Percentiles rank a stretch among this genome's conserved stretches.
Evolutionary conservation across 2,329 filamentous ascomycete species (phyloP).

Genomic region (Penicillium sp.): DNA sequence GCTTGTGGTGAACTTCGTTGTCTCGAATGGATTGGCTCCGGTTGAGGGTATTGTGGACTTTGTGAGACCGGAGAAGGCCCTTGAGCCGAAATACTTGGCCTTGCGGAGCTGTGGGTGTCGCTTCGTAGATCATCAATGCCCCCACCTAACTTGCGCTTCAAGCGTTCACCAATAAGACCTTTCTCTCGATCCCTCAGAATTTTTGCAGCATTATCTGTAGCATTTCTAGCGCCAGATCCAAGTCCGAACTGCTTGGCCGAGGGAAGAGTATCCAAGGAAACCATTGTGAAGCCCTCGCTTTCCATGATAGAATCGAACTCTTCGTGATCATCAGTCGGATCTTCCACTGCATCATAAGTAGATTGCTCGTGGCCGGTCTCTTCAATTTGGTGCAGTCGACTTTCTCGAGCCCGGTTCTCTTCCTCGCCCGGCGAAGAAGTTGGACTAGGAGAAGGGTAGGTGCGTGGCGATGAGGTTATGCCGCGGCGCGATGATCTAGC

Average conservation of each 20-base stretch:
- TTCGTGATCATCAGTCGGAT: conserved; percentile 44
- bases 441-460: conserved; percentile 42
- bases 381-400: not conserved
- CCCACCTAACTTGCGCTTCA: conserved; percentile 28
- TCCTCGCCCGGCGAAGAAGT: conserved; percentile 41
- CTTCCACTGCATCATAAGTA: conserved; percentile 1
- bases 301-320: conserved; percentile 58
- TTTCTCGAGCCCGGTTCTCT: conserved; percentile 25
- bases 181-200: conserved; percentile 30
- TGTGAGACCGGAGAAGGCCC: not conserved
- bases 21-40: not conserved
- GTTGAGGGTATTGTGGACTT: not conserved
- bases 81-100: conserved; percentile 12
- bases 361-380: conserved; percentile 11
- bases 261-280: conserved; percentile 55
- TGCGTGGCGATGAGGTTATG: conserved; percentile 34
- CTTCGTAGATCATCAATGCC: conserved; percentile 18
- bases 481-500: conserved; percentile 35
- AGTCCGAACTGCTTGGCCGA: conserved; percentile 48
- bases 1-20: not conserved
- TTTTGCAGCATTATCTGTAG: conserved; percentile 25
- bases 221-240: conserved; percentile 30
- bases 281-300: conserved; percentile 60
- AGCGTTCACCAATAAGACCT: conserved; percentile 22
- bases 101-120: conserved; percentile 13